phyloP scores from a whole-genome alignment of 371 early-diverging fungal species.

The Rhizopus arrhizus region DNA sequence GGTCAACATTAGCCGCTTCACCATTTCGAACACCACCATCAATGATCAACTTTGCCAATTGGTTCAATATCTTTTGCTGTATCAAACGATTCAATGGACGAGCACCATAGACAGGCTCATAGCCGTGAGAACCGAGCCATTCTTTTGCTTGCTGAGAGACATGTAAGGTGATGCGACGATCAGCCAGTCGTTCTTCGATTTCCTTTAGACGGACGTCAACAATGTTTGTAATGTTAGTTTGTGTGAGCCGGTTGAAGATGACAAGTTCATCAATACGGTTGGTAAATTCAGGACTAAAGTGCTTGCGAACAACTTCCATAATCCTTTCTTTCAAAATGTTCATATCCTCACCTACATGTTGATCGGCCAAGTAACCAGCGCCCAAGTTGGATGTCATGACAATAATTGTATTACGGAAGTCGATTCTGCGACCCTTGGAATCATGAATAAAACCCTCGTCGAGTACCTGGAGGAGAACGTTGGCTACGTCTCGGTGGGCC shows the following conservation, averaged over 20 bases:
- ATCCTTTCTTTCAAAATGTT: constrained; percentile 63
- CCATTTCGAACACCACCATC: constrained; percentile 75
- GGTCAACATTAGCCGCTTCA: constrained; percentile 60
- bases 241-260: constrained; percentile 82
- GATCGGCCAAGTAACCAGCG: constrained; percentile 56
- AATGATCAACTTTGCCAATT: constrained; percentile 75
- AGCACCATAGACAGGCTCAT: constrained; percentile 88
- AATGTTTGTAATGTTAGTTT: constrained; percentile 72
- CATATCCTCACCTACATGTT: constrained; percentile 30
- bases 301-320: constrained; percentile 69
- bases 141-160: constrained; percentile 71
- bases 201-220: constrained; percentile 83
- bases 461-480: constrained; percentile 81
- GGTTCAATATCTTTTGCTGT: constrained; percentile 79
- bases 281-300: constrained; percentile 89
- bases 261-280: constrained; percentile 91
- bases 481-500: constrained; percentile 82
- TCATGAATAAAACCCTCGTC: constrained; percentile 93
- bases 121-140: constrained; percentile 79
- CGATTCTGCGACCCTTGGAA: constrained; percentile 79
- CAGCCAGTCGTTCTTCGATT: constrained; percentile 72
- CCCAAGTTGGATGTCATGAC: constrained; percentile 91
- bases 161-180: constrained; percentile 70
- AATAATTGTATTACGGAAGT: constrained; percentile 92
- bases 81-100: constrained; percentile 82